Evolutionary conservation across 768 basidiomycete genomes (phyloP), one percentile per base, ranked within the genome.

Genomic region (Chalciporus sphaerocephalus): DNA sequence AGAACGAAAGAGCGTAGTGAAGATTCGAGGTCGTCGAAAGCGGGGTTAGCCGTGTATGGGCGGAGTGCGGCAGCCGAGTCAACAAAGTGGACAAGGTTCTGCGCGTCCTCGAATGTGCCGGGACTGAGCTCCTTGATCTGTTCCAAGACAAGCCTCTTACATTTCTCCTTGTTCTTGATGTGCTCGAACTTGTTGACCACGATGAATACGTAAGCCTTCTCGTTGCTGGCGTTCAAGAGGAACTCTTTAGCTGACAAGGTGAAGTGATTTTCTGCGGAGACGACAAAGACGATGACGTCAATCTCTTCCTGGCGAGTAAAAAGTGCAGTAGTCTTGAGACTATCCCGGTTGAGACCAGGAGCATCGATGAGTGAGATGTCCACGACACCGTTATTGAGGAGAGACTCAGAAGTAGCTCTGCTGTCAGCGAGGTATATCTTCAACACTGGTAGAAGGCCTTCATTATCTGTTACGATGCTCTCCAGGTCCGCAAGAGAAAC

Each of bases 341-440:
- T 90, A 67, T 99, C 96, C 38, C 92, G 84, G 68, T 99, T 99
- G 42, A 99, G 81, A 42, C 96, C 96, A 2, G 96, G 96, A 0
- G 94, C 95, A 55, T 99, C 96, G 64, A 98, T 98, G 58, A 98
- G 87, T 10, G 94, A 94, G 57, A 98, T 97, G 64, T 96, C 91
- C 59, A 96, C 92, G 43, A 96, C 83, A 48, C 93, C 93, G 60
- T 95, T 97, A 73, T 88, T 90, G 44, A 96, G 76, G 28, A 96
- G 83, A 3, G 94, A 94, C 59, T 87, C 82, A 34, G 83, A 78
- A 11, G 86, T 78, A 4, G 82, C 75, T 42, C 87, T 82, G 25
- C 80, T 79, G 60, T 97, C 93, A 28, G 81, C 77, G 47, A 98
- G 78, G 65, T 95, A 99, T 24, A 97, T 74, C 67, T 92, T 94